Evolutionary conservation across 2,329 filamentous ascomycete species (phyloP).

Genomic region (Cytospora piceicola): DNA sequence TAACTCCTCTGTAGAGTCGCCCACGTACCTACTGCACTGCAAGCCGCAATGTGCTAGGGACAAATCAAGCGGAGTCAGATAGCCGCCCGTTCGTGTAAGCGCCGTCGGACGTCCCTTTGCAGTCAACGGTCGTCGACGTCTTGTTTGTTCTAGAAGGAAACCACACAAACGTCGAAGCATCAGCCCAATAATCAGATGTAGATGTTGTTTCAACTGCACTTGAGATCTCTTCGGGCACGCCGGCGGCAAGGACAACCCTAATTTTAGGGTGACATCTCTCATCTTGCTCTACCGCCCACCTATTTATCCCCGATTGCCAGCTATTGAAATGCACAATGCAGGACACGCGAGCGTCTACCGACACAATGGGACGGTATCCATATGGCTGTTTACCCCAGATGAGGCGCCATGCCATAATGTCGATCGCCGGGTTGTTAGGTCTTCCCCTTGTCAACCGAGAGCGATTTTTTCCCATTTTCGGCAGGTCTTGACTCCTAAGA

Average conservation of each 20-base stretch:
- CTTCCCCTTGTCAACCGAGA: no score
- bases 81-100: slow-evolving; percentile 29
- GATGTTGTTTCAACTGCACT: slow-evolving; percentile 1
- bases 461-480: no score
- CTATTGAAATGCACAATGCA: slow-evolving; percentile 26
- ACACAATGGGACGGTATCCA: not conserved
- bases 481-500: no score
- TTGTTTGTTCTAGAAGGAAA: not conserved
- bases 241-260: slow-evolving; percentile 1
- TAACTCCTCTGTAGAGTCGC: slow-evolving; percentile 18
- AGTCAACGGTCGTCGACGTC: not conserved
- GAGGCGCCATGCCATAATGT: slow-evolving; percentile 7
- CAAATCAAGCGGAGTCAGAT: slow-evolving; percentile 27
- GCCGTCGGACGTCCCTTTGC: slow-evolving; percentile 16
- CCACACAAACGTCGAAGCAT: not conserved
- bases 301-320: slow-evolving; percentile 2
- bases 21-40: slow-evolving; percentile 1
- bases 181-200: not conserved
- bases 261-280: not conserved
- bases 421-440: not conserved
- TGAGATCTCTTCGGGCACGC: slow-evolving; percentile 10
- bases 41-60: slow-evolving; percentile 7
- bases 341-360: not conserved
- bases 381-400: not conserved
- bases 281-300: slow-evolving; percentile 12